These are phyloP conservation scores for Aspergillus oerlinghausenensis DNA, from an alignment of 2,329 filamentous ascomycete species.

Conservation along the genomic window DNA sequence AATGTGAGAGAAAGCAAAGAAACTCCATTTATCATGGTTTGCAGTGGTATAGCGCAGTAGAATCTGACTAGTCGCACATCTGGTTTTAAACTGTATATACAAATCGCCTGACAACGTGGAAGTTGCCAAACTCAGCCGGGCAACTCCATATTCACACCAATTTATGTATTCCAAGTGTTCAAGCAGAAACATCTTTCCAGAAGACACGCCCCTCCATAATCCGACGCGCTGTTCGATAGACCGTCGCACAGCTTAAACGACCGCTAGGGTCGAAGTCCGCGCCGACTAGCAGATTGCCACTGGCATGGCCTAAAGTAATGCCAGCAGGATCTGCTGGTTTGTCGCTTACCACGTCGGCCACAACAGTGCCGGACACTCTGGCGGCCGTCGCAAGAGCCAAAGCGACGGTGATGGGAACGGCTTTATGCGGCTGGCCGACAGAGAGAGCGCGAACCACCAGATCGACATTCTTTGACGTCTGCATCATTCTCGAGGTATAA, in stretches of 20 bases:
- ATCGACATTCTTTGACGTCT: slow-evolving; percentile 37
- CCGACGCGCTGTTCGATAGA: slow-evolving; percentile 46
- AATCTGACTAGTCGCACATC: not conserved
- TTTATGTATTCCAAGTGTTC: not conserved
- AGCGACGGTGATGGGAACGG: slow-evolving; percentile 53
- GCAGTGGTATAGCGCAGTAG: not conserved
- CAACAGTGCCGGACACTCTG: slow-evolving; percentile 39
- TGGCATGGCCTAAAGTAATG: slow-evolving; percentile 43
- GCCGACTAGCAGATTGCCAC: slow-evolving; percentile 43
- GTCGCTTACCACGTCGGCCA: slow-evolving; percentile 28
- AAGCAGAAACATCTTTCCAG: slow-evolving; percentile 26
- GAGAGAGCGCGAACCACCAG: slow-evolving; percentile 49
- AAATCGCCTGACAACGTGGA: not conserved
- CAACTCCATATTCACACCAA: not conserved
- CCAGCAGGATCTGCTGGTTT: slow-evolving; percentile 29
- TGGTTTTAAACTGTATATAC: not conserved
- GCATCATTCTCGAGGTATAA: not conserved
- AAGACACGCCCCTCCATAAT: slow-evolving; percentile 46
- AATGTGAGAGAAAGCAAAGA: not conserved
- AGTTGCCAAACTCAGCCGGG: not conserved
- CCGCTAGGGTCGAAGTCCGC: slow-evolving; percentile 37
- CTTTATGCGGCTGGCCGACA: slow-evolving; percentile 54
- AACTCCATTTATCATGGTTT: not conserved
- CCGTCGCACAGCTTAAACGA: slow-evolving; percentile 35
- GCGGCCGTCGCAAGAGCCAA: slow-evolving; percentile 49